phyloP scores from a whole-genome alignment of 148 eudicot genomes.

The Vaccinium macrocarpon region DNA sequence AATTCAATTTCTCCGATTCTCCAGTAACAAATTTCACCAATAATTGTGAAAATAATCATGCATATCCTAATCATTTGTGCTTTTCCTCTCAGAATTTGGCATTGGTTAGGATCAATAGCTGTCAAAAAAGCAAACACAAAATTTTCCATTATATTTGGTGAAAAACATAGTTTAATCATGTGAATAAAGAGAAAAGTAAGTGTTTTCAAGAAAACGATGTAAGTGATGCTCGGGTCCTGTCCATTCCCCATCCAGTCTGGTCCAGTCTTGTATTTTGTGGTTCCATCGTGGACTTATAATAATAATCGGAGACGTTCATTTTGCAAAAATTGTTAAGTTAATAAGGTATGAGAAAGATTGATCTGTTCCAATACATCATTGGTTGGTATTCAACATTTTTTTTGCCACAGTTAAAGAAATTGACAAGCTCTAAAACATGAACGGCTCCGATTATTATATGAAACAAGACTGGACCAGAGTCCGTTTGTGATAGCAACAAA shows the following conservation, averaged over 20 bases:
- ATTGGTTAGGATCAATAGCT: background rate
- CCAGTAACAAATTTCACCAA: background rate
- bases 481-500: background rate
- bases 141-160: background rate
- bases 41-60: too few relatives aligned
- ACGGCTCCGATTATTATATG: too few relatives aligned
- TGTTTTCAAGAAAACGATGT: slow-evolving; percentile 3
- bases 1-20: background rate
- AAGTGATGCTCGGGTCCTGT: background rate
- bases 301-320: too few relatives aligned
- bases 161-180: background rate
- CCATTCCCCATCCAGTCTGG: too few relatives aligned
- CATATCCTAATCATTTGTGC: background rate
- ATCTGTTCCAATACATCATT: too few relatives aligned
- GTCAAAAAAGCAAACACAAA: background rate
- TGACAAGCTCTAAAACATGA: too few relatives aligned
- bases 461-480: too few relatives aligned
- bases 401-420: too few relatives aligned
- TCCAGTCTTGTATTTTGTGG: too few relatives aligned
- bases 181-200: background rate
- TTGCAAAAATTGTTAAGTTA: too few relatives aligned
- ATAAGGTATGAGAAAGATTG: too few relatives aligned
- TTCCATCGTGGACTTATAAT: background rate
- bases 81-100: background rate
- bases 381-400: too few relatives aligned